Evolutionary conservation across 2,329 filamentous ascomycete species (phyloP), one percentile per base, ranked within the genome.

Genomic region (Arthrocladium fulminans): DNA sequence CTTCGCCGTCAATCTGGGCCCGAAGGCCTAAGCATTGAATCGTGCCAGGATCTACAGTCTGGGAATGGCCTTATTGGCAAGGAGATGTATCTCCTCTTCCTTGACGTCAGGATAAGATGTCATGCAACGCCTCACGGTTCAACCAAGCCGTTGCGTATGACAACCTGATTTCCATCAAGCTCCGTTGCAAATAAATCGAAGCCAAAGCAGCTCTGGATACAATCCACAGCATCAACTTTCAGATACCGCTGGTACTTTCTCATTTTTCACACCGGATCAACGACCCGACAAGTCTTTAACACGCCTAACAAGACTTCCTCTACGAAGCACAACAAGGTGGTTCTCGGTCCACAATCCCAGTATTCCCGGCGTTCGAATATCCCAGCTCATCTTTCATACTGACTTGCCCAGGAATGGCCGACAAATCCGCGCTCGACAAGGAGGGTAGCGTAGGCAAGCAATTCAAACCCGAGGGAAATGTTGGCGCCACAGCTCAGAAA

Each of bases 381-480:
- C 32, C 6, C 13, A 15, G 6, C 4, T 23, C n/a, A 17, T 35
- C 25, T 34, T 10, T 15, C 8, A 46, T 35, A 45, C 44, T 52
- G 20, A 42, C 42, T 30, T 10, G 20, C 35, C 12, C 27, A 51
- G 50, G 42, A 52, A 57, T 57, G 55, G 45, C 51, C 23, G 55
- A 57, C 23, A 53, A 53, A 32, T 51, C 48, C 10, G 24, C 42
- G 9, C 53, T 57, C 44, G 55, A 57, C 30, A 42, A 49, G 40
- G 49, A 57, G 20, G 55, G 55, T 42, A 49, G 49, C 12, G 48
- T 57, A 5, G 55, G 55, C 46, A 47, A 43, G 15, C 38, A 49
- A 13, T 57, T 57, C 49, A 46, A 40, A 5, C 19, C 50, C 10
- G 44, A 56, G 3, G 54, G 54, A 27, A 44, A 45, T 3, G 38